Percentiles rank a stretch among this genome's conserved stretches.
Conservation (phyloP, 1,139 yeast species). For the Geotrichum bryndzae region DNA sequence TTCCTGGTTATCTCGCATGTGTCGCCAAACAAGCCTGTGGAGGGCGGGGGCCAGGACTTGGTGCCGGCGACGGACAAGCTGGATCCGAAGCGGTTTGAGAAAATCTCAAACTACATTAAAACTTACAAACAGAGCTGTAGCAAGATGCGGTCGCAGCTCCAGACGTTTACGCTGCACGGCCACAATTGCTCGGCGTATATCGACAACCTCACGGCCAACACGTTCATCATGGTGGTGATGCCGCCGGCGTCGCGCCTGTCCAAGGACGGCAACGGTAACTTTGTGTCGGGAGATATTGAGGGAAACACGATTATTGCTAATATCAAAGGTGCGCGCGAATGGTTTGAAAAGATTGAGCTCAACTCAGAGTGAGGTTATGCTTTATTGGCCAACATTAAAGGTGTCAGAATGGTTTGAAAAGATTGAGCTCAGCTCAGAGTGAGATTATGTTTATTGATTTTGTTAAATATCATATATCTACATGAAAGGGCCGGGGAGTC, state of each 20-base stretch:
- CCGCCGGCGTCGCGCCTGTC: conserved; percentile 24
- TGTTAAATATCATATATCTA: not conserved
- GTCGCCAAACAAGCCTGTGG: conserved; percentile 21
- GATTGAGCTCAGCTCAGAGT: no score
- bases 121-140: conserved; percentile 91
- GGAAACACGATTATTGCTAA: conserved; percentile 61
- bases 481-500: not conserved
- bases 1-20: conserved; percentile 77
- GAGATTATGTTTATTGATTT: no score
- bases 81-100: conserved; percentile 92
- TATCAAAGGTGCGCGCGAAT: conserved; percentile 57
- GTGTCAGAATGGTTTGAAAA: no score
- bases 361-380: not conserved
- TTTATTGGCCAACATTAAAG: not conserved
- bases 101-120: conserved; percentile 87
- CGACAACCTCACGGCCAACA: conserved; percentile 65
- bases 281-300: conserved; percentile 42
- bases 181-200: conserved; percentile 62
- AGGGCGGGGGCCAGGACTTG: not conserved
- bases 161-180: conserved; percentile 70
- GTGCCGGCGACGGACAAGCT: conserved; percentile 25
- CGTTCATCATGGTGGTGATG: conserved; percentile 70
- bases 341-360: conserved; percentile 54
- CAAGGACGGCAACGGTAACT: conserved; percentile 1
- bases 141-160: conserved; percentile 78